phyloP scores from a whole-genome alignment of 352 stramenopile species.

The Halophytophthora polymorphica region DNA sequence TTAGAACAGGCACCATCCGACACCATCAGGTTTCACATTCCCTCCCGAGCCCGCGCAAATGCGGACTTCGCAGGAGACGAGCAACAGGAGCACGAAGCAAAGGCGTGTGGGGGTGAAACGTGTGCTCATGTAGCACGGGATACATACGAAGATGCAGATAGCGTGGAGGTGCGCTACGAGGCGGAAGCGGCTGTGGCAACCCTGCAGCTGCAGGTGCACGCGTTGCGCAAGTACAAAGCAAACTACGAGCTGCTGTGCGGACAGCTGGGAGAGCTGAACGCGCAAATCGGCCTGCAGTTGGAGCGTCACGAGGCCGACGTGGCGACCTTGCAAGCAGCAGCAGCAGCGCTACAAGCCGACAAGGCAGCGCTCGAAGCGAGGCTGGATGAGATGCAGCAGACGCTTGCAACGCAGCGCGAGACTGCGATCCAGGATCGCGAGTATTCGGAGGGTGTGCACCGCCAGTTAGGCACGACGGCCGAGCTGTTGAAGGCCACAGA shows the following conservation, averaged over 20 bases:
- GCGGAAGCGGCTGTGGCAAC: conserved; percentile 8
- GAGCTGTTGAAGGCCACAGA: conserved; percentile 60
- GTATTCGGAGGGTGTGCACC: conserved; percentile 55
- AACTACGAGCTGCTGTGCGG: conserved; percentile 78
- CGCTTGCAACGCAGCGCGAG: conserved; percentile 17
- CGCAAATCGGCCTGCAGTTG: conserved; percentile 63
- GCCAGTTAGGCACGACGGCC: conserved; percentile 53
- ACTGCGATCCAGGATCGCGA: conserved; percentile 37
- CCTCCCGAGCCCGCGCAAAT: neutral
- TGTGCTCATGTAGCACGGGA: neutral
- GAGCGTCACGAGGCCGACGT: conserved; percentile 72
- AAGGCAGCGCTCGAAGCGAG: conserved; percentile 34
- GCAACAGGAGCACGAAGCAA: conserved; percentile 7
- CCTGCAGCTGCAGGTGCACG: conserved; percentile 45
- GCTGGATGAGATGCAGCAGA: conserved; percentile 16
- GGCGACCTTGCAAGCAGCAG: conserved; percentile 35
- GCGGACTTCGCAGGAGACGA: neutral
- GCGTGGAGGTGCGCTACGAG: conserved; percentile 7
- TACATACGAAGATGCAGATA: conserved; percentile 2
- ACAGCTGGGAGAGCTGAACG: conserved; percentile 64
- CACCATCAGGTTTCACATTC: neutral
- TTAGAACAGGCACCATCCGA: neutral
- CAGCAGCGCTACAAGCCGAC: conserved; percentile 29
- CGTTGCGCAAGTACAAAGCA: conserved; percentile 67
- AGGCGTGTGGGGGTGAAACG: neutral